A percentile compares a stretch with the other conserved stretches of the same genome.
Conservation (phyloP, 2,329 filamentous ascomycete species). For the Fusarium longipes region DNA sequence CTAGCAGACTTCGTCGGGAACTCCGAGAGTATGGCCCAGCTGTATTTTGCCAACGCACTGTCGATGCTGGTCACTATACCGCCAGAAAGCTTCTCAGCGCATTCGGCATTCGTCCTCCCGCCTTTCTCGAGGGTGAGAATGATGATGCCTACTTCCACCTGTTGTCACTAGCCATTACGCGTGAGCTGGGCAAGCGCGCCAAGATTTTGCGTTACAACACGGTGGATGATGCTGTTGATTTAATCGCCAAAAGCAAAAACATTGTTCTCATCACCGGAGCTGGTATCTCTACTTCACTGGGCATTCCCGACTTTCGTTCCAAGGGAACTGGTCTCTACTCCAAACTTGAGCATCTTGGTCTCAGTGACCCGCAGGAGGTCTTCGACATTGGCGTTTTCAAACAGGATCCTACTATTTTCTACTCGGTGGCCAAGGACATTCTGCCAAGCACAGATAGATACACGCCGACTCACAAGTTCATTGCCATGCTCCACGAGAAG, state of each 20-base stretch:
- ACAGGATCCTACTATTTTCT: slow-evolving; percentile 89
- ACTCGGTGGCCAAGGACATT: slow-evolving; percentile 90
- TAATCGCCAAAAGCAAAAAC: slow-evolving; percentile 80
- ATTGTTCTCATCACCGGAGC: slow-evolving; percentile 95
- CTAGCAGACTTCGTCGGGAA: slow-evolving; percentile 73
- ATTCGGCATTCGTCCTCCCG: slow-evolving; percentile 80
- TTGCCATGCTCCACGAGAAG: slow-evolving; percentile 86
- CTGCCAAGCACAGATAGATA: slow-evolving; percentile 82
- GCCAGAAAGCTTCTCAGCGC: slow-evolving; percentile 88
- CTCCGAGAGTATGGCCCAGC: slow-evolving; percentile 81
- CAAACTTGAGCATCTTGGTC: slow-evolving; percentile 80
- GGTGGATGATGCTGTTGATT: slow-evolving; percentile 83
- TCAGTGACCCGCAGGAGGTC: slow-evolving; percentile 89
- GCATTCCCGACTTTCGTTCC: slow-evolving; percentile 96
- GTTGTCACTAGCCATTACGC: slow-evolving; percentile 79
- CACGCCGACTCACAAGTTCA: slow-evolving; percentile 94
- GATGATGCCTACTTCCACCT: slow-evolving; percentile 82
- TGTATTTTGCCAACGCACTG: slow-evolving; percentile 78
- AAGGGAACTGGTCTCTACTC: slow-evolving; percentile 93
- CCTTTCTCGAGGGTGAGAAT: slow-evolving; percentile 73
- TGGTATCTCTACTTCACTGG: slow-evolving; percentile 94
- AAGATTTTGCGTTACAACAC: slow-evolving; percentile 86
- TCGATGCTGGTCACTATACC: slow-evolving; percentile 75
- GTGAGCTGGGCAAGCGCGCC: slow-evolving; percentile 83
- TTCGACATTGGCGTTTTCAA: slow-evolving; percentile 92